Evolutionary conservation across 768 basidiomycete genomes (phyloP).

Genomic region (Harrya chromipes): DNA sequence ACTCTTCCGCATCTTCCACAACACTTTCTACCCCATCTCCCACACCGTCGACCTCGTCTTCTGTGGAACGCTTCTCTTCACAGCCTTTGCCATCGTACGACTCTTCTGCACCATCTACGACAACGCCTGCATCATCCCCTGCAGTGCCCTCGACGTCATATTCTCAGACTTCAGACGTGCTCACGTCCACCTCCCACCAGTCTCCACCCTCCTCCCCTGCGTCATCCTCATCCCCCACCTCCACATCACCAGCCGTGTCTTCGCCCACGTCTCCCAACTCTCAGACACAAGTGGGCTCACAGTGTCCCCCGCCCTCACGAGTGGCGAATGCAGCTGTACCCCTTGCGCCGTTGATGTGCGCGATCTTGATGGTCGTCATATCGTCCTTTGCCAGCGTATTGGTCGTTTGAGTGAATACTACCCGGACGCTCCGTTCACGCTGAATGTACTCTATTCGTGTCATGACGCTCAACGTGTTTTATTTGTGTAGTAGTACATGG

Average conservation of each 20-base stretch:
- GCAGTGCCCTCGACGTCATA: neutral
- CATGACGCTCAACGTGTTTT: too few relatives aligned
- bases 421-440: neutral
- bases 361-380: slow-evolving; percentile 25
- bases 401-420: slow-evolving; percentile 17
- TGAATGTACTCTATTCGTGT: too few relatives aligned
- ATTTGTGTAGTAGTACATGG: slow-evolving; percentile 6
- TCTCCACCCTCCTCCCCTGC: neutral
- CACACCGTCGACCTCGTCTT: neutral
- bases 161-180: slow-evolving; percentile 1
- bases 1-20: neutral
- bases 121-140: neutral
- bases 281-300: slow-evolving; percentile 21
- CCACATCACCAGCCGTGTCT: neutral
- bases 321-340: slow-evolving; percentile 7
- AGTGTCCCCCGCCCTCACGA: slow-evolving; percentile 17
- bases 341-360: slow-evolving; percentile 17
- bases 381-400: slow-evolving; percentile 26
- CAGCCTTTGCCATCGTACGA: neutral
- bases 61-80: neutral
- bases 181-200: neutral
- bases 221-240: neutral
- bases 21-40: neutral
- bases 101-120: neutral
- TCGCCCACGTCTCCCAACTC: slow-evolving; percentile 7